These are phyloP conservation scores for Musa acuminata DNA, from an alignment of 176 grass and related monocot genomes.

Conservation along the genomic window DNA sequence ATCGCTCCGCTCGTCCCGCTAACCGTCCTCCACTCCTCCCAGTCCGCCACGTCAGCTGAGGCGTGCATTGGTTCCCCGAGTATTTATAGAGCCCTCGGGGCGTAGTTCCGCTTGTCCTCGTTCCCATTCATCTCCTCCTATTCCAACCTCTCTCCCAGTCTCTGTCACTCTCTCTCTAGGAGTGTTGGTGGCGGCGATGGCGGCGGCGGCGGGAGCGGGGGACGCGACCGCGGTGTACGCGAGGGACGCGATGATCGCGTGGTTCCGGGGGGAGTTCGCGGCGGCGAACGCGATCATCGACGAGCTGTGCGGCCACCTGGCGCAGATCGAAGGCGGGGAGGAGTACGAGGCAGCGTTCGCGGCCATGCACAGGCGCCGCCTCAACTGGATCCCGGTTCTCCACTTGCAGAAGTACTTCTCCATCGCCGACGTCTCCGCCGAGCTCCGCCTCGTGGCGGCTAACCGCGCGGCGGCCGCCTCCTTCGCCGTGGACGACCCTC, in stretches of 20 bases:
- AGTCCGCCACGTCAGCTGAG: not conserved
- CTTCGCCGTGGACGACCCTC: not conserved
- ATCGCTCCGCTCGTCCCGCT: not conserved
- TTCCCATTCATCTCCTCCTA: not conserved
- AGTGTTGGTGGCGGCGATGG: slow-evolving; percentile 8
- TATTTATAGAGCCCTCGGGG: not conserved
- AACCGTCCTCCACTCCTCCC: not conserved
- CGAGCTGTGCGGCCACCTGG: slow-evolving; percentile 68
- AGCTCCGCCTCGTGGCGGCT: slow-evolving; percentile 52
- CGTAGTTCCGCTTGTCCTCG: not conserved
- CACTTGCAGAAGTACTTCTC: slow-evolving; percentile 95
- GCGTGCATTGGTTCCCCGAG: not conserved
- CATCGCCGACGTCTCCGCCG: slow-evolving; percentile 49
- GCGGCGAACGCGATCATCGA: slow-evolving; percentile 97
- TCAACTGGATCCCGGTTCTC: slow-evolving; percentile 94
- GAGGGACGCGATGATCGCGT: slow-evolving; percentile 72
- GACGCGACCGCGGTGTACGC: slow-evolving; percentile 27
- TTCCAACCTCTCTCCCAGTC: not conserved
- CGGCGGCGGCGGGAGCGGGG: not conserved
- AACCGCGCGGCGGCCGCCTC: slow-evolving; percentile 27
- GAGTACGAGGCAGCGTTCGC: slow-evolving; percentile 68
- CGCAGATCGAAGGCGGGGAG: slow-evolving; percentile 51
- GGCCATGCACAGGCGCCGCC: slow-evolving; percentile 69
- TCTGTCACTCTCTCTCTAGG: not conserved
- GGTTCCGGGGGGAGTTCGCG: slow-evolving; percentile 92